Percentiles rank a stretch among this genome's conserved stretches.
phyloP scores from a whole-genome alignment of 805 yeast genomes.

The Danielia reshetovae region DNA sequence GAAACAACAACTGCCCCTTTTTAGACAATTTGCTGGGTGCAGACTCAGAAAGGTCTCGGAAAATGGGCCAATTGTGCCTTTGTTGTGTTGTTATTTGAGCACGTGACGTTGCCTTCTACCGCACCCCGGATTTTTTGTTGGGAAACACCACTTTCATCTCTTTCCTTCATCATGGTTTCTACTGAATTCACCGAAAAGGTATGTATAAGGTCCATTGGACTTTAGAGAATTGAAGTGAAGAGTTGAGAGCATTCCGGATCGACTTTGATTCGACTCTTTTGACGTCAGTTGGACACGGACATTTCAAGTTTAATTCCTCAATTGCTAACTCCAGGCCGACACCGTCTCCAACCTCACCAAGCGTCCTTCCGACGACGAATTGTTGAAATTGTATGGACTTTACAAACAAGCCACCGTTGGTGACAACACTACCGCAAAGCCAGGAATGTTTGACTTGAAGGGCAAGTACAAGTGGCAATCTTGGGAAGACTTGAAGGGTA shows the following conservation, averaged over 20 bases:
- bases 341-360: constrained; percentile 70
- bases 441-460: constrained; percentile 88
- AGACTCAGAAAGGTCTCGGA: no score
- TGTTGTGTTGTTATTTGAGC: no score
- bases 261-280: no score
- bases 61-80: no score
- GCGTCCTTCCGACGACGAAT: constrained; percentile 83
- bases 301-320: no score
- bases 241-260: background rate
- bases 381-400: constrained; percentile 82
- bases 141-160: background rate
- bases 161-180: constrained; percentile 19
- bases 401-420: constrained; percentile 98
- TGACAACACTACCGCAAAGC: constrained; percentile 83
- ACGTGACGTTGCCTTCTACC: no score
- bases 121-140: no score
- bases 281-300: no score
- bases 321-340: constrained; percentile 53
- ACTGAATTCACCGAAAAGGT: constrained; percentile 27
- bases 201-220: constrained; percentile 10
- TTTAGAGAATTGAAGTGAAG: no score
- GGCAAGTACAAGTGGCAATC: constrained; percentile 98
- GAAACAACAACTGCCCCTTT: no score
- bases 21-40: no score
- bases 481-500: constrained; percentile 87